Percentiles rank a stretch among this genome's conserved stretches.
Conservation (phyloP, 306 rosid species). For the Coriaria nepalensis region DNA sequence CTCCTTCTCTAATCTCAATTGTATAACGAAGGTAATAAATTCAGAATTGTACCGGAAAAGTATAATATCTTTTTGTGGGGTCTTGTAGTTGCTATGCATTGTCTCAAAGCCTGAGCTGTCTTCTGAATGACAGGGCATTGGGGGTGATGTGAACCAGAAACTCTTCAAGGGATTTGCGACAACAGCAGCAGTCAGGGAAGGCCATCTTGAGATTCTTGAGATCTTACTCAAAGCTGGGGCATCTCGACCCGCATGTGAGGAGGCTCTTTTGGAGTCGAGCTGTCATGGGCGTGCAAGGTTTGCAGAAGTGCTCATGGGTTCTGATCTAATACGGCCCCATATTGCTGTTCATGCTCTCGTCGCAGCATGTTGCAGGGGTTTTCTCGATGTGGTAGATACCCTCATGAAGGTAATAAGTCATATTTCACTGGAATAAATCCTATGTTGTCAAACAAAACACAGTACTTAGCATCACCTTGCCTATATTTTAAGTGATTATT, state of each 20-base stretch:
- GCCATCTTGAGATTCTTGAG: conserved; percentile 64
- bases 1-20: too few species aligned
- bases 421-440: not conserved
- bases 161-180: conserved; percentile 84
- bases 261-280: conserved; percentile 83
- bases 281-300: conserved; percentile 60
- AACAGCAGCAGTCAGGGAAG: conserved; percentile 87
- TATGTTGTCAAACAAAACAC: not conserved
- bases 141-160: conserved; percentile 91
- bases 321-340: conserved; percentile 73
- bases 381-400: conserved; percentile 46
- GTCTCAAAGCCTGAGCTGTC: conserved; percentile 8
- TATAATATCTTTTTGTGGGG: not conserved
- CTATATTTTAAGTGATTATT: too few species aligned
- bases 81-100: conserved; percentile 6
- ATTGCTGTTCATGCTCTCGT: conserved; percentile 70
- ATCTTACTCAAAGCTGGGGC: conserved; percentile 80
- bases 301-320: conserved; percentile 67
- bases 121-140: conserved; percentile 36
- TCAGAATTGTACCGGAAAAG: not conserved
- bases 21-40: too few species aligned
- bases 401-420: conserved; percentile 47
- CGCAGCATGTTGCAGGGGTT: conserved; percentile 78
- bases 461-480: not conserved
- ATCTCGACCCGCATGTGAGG: conserved; percentile 92